phyloP scores from a whole-genome alignment of 305 asterid genomes.

The Solanum chacoense region DNA sequence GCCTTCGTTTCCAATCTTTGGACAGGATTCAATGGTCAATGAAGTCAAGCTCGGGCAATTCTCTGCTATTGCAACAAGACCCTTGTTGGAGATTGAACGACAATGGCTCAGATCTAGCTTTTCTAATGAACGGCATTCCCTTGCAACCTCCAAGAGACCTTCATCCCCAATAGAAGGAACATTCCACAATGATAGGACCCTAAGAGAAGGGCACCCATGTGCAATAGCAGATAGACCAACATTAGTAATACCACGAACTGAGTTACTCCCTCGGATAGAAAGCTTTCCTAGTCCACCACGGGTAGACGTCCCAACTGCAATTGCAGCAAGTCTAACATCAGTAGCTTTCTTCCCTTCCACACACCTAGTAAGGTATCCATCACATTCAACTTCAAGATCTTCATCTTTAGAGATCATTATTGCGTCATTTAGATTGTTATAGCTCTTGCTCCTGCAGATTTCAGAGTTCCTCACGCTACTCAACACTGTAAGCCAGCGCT shows the following conservation, averaged over 20 bases:
- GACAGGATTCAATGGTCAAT: slow-evolving; percentile 61
- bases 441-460: slow-evolving; percentile 28
- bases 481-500: slow-evolving; percentile 66
- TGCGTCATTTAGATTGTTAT: slow-evolving; percentile 1
- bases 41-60: slow-evolving; percentile 54
- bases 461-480: slow-evolving; percentile 52
- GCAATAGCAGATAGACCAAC: slow-evolving; percentile 64
- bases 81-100: slow-evolving; percentile 54
- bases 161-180: slow-evolving; percentile 62
- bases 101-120: slow-evolving; percentile 83
- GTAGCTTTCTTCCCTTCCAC: slow-evolving; percentile 91
- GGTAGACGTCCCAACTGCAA: slow-evolving; percentile 72
- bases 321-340: slow-evolving; percentile 76
- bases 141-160: slow-evolving; percentile 65
- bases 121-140: slow-evolving; percentile 64
- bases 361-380: slow-evolving; percentile 69
- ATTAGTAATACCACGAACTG: slow-evolving; percentile 48
- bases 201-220: slow-evolving; percentile 82
- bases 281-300: slow-evolving; percentile 98
- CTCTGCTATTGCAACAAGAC: slow-evolving; percentile 55
- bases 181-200: slow-evolving; percentile 68
- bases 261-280: slow-evolving; percentile 52
- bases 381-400: slow-evolving; percentile 52
- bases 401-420: slow-evolving; percentile 26
- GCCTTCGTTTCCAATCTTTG: slow-evolving; percentile 53